Base-by-base conservation (phyloP, 225 moss, liverwort and hornwort species). In the Bryoerythrophyllum caledonicum region DNA sequence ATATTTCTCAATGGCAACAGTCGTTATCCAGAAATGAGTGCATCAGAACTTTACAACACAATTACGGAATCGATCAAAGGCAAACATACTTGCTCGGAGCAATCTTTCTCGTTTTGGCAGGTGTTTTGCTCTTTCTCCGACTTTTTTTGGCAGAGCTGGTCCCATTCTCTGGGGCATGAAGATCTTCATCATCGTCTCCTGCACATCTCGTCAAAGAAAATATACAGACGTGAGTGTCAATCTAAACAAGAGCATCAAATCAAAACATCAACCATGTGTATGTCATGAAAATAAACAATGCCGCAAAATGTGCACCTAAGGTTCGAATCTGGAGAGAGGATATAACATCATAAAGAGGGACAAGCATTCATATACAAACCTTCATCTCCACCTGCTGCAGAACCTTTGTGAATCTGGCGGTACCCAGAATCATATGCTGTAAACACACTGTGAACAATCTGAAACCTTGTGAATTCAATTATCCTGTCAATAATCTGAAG, bases 371-470 rank as follows among this genome's bases (percentile, higher is more conserved):
- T 37, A 6, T 23, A 69, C 30, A 52, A 44, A 91, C 93, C 93
- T 87, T 93, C 94, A 72, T 91, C 86, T 71, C 61, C 79, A 74
- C 77, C 85, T 63, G 72, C 87, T 63, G 38, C 79, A 78, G 91
- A 68, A 72, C 85, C 84, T 81, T 91, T 97, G 81, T 94, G 91
- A 40, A 94, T 67, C 82, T 97, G 93, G 72, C 90, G 91, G 80
- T 93, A 94, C 46, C 87, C 82, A 75, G 94, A 91, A 90, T 97
- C 94, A 76, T 93, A 91, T 38, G 90, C 90, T 73, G 83, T 81
- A 72, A 97, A 97, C 7, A 97, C 90, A 74, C 86, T 89, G 63
- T 93, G 94, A 35, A 91, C 89, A 72, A 97, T 90, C 80, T 97
- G 94, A 74, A 89, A 91, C 69, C 94, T 87, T 48, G 90, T 82